Conservation (phyloP, 2,329 filamentous ascomycete species). For the Blastomyces emzantsi region DNA sequence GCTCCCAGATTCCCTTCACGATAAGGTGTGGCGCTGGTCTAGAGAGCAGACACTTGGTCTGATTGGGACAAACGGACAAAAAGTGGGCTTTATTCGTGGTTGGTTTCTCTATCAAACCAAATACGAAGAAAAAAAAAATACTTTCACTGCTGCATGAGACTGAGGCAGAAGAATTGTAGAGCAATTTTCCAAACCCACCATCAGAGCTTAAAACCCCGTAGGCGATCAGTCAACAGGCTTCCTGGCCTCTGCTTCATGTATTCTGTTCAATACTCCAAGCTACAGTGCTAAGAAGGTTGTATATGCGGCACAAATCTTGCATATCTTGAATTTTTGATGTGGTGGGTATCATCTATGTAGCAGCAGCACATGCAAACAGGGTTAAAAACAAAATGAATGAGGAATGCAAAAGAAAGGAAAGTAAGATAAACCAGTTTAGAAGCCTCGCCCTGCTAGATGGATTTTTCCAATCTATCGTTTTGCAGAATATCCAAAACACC, state of each 20-base stretch:
- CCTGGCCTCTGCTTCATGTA: background rate
- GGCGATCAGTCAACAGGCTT: background rate
- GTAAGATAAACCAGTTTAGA: background rate
- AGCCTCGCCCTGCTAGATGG: background rate
- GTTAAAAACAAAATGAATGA: no score
- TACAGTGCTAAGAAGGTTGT: background rate
- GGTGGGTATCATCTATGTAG: background rate
- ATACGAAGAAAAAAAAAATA: slow-evolving; percentile 14
- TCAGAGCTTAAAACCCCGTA: background rate
- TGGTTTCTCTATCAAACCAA: background rate
- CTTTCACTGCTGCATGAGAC: no score
- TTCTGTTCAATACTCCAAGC: background rate
- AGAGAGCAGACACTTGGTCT: background rate
- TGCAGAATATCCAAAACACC: background rate
- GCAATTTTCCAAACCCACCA: background rate
- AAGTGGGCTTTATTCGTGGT: background rate
- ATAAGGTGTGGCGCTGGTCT: slow-evolving; percentile 7
- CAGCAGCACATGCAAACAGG: background rate
- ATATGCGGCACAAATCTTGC: background rate
- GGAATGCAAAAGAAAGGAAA: background rate
- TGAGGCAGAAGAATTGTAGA: slow-evolving; percentile 7
- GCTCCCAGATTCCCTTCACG: background rate
- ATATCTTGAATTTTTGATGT: background rate
- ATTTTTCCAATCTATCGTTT: background rate
- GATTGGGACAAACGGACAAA: background rate